Percentiles rank a stretch among this genome's conserved stretches.
phyloP scores from a whole-genome alignment of 768 basidiomycete species.

The Hypholoma fasciculare region DNA sequence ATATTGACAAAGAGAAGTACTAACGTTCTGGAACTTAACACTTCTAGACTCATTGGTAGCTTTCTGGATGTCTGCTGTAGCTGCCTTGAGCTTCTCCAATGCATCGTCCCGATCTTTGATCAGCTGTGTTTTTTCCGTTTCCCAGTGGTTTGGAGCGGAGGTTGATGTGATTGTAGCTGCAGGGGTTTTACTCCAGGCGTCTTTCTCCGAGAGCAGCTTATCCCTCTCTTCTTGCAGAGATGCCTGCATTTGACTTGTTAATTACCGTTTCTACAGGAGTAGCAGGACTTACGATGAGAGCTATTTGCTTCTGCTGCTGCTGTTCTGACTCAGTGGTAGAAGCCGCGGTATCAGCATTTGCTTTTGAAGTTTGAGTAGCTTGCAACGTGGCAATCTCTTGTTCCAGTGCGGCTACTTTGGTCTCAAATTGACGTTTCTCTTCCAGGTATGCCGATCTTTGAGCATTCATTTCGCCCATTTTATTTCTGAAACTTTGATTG shows the following conservation, averaged over 20 bases:
- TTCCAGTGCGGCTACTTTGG: constrained; percentile 37
- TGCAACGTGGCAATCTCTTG: constrained; percentile 33
- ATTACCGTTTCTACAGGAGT: background rate
- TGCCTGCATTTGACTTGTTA: constrained; percentile 35
- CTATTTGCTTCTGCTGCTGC: constrained; percentile 31
- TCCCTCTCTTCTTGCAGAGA: constrained; percentile 61
- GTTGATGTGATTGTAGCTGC: constrained; percentile 24
- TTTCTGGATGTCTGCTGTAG: constrained; percentile 46
- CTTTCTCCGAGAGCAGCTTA: constrained; percentile 60
- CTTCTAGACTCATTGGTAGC: constrained; percentile 43
- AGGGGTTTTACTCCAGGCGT: constrained; percentile 35
- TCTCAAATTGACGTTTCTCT: constrained; percentile 39
- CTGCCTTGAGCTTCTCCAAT: constrained; percentile 46
- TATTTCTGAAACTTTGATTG: constrained; percentile 26
- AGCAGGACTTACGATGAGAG: constrained; percentile 33
- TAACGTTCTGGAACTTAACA: constrained; percentile 39
- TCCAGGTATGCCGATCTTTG: constrained; percentile 33
- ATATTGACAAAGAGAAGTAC: constrained; percentile 10
- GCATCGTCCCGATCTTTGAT: constrained; percentile 62
- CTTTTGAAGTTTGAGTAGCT: constrained; percentile 19
- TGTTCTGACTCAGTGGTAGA: constrained; percentile 15
- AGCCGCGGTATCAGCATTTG: constrained; percentile 8
- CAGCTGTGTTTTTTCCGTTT: constrained; percentile 61
- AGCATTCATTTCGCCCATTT: constrained; percentile 33
- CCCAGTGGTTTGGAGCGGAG: constrained; percentile 42